A percentile compares a stretch with the other conserved stretches of the same genome.
Evolutionary conservation across 805 yeast genomes (phyloP).

Genomic region (Sugiyamaella smithiae): DNA sequence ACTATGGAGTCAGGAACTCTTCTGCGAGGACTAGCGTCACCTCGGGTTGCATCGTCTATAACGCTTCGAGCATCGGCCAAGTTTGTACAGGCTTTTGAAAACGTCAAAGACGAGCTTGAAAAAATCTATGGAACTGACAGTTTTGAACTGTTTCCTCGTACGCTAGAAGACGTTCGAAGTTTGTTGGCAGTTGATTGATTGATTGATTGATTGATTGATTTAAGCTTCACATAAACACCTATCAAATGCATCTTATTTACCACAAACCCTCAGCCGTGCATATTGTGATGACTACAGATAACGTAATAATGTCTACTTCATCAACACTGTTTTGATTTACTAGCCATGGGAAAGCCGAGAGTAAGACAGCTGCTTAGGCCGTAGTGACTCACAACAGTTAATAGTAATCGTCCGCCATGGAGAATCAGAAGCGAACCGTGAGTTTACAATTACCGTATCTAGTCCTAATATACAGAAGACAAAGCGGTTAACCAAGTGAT

Average conservation of each 20-base stretch:
- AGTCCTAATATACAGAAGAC: constrained; percentile 42
- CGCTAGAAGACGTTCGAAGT: constrained; percentile 30
- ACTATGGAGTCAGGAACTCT: constrained; percentile 30
- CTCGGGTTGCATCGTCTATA: constrained; percentile 32
- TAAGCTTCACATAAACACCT: background rate
- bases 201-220: too few species aligned
- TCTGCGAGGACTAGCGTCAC: constrained; percentile 34
- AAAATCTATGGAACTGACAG: constrained; percentile 26
- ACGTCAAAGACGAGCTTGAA: constrained; percentile 29
- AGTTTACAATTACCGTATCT: background rate
- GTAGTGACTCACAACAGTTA: constrained; percentile 39
- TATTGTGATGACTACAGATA: too few species aligned
- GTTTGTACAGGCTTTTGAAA: constrained; percentile 33
- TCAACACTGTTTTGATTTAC: too few species aligned
- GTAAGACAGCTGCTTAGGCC: constrained; percentile 28
- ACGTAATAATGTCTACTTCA: too few species aligned
- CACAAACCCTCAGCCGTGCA: too few species aligned
- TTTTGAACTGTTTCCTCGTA: constrained; percentile 28
- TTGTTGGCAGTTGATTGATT: constrained; percentile 26
- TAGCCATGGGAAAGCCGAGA: constrained; percentile 47
- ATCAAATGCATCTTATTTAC: too few species aligned
- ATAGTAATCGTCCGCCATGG: constrained; percentile 87
- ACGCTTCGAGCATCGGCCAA: constrained; percentile 30
- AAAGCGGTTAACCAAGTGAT: constrained; percentile 72
- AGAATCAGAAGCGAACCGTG: constrained; percentile 81